These are phyloP conservation scores for Leishmania aethiopica DNA, from an alignment of 208 protist genomes.

Conservation along the genomic window DNA sequence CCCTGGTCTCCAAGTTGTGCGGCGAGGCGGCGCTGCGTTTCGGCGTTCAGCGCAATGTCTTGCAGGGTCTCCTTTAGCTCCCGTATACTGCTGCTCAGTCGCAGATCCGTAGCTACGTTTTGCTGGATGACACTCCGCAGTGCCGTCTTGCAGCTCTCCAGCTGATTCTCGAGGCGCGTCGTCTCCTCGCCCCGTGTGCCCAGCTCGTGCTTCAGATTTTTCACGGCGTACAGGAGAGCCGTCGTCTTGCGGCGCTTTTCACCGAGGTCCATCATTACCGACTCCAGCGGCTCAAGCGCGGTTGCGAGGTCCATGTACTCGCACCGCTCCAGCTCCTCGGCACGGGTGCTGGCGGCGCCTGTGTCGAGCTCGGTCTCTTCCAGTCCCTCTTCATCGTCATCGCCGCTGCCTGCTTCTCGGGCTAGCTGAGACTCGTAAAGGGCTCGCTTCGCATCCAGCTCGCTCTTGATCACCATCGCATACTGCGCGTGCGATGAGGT, in stretches of 20 bases:
- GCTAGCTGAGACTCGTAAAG: conserved; percentile 49
- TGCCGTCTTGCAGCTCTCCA: conserved; percentile 23
- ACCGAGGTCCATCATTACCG: conserved; percentile 16
- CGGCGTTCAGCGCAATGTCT: conserved; percentile 65
- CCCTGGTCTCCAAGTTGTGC: conserved; percentile 35
- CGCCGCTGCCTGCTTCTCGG: conserved; percentile 8
- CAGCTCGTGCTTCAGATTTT: conserved; percentile 39
- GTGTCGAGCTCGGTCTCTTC: background rate
- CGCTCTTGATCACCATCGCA: conserved; percentile 76
- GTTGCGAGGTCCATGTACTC: conserved; percentile 26
- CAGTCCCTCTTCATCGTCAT: background rate
- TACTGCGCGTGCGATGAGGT: conserved; percentile 74
- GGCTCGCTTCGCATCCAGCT: conserved; percentile 66
- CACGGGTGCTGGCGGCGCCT: background rate
- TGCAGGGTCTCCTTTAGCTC: conserved; percentile 63
- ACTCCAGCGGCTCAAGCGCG: conserved; percentile 28
- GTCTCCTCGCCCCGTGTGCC: conserved; percentile 23
- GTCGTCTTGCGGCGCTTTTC: conserved; percentile 25
- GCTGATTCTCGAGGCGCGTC: conserved; percentile 29
- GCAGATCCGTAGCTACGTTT: conserved; percentile 40
- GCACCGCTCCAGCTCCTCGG: conserved; percentile 15
- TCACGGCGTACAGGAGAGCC: conserved; percentile 21
- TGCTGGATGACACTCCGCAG: conserved; percentile 41
- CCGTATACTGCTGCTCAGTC: conserved; percentile 46
- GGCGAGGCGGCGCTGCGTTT: conserved; percentile 42